Conservation (phyloP, 2,329 filamentous ascomycete species). For the Penicillium psychrosexuale region DNA sequence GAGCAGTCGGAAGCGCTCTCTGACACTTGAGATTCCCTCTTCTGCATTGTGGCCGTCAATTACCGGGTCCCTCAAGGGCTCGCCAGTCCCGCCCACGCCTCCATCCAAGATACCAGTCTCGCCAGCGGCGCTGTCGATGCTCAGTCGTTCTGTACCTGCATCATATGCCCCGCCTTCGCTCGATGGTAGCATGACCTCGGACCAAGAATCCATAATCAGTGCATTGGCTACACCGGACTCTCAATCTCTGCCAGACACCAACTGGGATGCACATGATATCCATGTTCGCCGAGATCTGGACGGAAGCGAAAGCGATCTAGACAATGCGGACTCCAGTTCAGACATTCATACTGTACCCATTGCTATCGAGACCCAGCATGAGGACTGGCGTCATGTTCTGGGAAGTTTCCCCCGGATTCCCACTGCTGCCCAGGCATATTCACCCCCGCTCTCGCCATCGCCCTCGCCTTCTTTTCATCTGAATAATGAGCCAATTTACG, state of each 20-base stretch:
- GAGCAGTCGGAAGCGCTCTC: conserved; percentile 52
- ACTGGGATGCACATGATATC: conserved; percentile 55
- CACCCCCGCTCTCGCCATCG: conserved; percentile 11
- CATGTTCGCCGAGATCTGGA: conserved; percentile 36
- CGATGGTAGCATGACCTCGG: conserved; percentile 83
- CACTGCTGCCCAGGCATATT: conserved; percentile 19
- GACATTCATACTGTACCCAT: conserved; percentile 36
- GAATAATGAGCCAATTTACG: conserved; percentile 20
- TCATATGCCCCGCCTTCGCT: conserved; percentile 81
- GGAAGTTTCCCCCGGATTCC: conserved; percentile 43
- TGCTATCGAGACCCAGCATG: conserved; percentile 38
- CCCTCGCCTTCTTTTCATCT: conserved; percentile 10
- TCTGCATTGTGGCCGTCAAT: conserved; percentile 57
- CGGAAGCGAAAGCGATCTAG: conserved; percentile 26
- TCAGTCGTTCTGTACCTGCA: conserved; percentile 68
- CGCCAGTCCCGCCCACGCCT: conserved; percentile 48
- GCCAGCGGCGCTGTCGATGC: conserved; percentile 68
- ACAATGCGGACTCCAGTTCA: conserved; percentile 23
- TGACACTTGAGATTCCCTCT: conserved; percentile 59
- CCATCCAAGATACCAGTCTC: conserved; percentile 66
- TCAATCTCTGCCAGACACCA: conserved; percentile 53
- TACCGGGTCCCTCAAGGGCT: conserved; percentile 51
- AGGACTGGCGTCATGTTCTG: conserved; percentile 59
- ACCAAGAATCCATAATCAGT: conserved; percentile 79
- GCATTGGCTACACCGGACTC: conserved; percentile 80